A percentile compares a stretch with the other conserved stretches of the same genome.
phyloP scores from a whole-genome alignment of 1,284 basidiomycete genomes.

The Neonothopanus nambi region DNA sequence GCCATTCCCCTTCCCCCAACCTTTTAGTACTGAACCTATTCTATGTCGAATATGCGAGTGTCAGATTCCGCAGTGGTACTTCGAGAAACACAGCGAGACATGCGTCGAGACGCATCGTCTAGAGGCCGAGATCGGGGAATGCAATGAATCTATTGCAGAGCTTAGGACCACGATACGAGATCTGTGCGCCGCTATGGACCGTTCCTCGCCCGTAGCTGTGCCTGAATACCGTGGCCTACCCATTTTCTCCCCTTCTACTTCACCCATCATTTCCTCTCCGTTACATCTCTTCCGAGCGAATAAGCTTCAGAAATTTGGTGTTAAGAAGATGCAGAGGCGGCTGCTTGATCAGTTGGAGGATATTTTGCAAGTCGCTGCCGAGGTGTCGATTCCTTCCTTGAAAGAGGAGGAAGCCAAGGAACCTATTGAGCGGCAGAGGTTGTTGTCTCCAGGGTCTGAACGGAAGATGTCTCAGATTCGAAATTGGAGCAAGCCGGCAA shows the following conservation, averaged over 20 bases:
- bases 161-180: conserved; percentile 82
- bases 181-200: conserved; percentile 64
- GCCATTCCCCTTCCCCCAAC: conserved; percentile 71
- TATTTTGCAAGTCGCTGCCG: conserved; percentile 76
- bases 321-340: conserved; percentile 80
- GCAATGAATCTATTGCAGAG: conserved; percentile 91
- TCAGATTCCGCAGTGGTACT: conserved; percentile 98
- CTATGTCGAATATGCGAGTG: conserved; percentile 98
- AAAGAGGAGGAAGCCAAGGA: conserved; percentile 90
- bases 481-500: conserved; percentile 81
- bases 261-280: conserved; percentile 67
- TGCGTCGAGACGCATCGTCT: conserved; percentile 96
- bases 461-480: conserved; percentile 79
- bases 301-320: conserved; percentile 77
- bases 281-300: conserved; percentile 69
- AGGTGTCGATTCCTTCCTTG: conserved; percentile 87
- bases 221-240: conserved; percentile 90
- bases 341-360: conserved; percentile 86
- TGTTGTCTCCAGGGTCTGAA: conserved; percentile 86
- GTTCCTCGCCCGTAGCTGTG: conserved; percentile 56
- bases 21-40: conserved; percentile 84
- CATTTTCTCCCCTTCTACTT: conserved; percentile 70
- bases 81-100: conserved; percentile 99
- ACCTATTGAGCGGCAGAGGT: conserved; percentile 89
- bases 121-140: conserved; percentile 92